phyloP scores from a whole-genome alignment of 2,329 filamentous ascomycete species.

The Knufia petricola region DNA sequence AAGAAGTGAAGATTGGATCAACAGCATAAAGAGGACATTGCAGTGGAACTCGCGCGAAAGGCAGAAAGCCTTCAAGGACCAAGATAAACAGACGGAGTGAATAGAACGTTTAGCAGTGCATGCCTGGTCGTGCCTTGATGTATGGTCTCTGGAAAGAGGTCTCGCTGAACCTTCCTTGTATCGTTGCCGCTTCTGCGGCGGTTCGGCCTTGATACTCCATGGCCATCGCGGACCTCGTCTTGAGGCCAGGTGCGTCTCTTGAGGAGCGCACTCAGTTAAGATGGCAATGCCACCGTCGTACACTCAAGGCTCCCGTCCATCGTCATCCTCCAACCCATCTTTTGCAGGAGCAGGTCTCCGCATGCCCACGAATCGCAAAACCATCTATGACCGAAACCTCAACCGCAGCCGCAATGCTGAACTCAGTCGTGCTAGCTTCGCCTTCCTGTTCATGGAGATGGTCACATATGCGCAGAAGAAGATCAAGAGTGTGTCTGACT shows the following conservation, averaged over 20 bases:
- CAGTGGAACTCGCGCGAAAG: conserved; percentile 43
- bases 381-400: conserved; percentile 91
- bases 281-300: conserved; percentile 5
- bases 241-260: neutral
- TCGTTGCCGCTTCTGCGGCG: no score
- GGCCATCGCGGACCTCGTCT: neutral
- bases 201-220: no score
- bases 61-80: conserved; percentile 33
- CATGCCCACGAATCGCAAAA: conserved; percentile 87
- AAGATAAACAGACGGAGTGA: neutral
- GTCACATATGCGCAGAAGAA: conserved; percentile 85
- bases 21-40: conserved; percentile 41
- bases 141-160: no score
- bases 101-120: no score
- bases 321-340: conserved; percentile 16
- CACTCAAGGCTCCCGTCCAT: conserved; percentile 4
- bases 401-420: conserved; percentile 83
- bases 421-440: conserved; percentile 86
- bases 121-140: neutral
- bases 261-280: neutral
- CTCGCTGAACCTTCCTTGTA: conserved; percentile 14
- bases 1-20: conserved; percentile 41
- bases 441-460: conserved; percentile 94
- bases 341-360: conserved; percentile 52
- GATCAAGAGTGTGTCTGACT: conserved; percentile 84